These are phyloP conservation scores for Thalassiosira exigua DNA, from an alignment of 352 stramenopile species.

Conservation along the genomic window DNA sequence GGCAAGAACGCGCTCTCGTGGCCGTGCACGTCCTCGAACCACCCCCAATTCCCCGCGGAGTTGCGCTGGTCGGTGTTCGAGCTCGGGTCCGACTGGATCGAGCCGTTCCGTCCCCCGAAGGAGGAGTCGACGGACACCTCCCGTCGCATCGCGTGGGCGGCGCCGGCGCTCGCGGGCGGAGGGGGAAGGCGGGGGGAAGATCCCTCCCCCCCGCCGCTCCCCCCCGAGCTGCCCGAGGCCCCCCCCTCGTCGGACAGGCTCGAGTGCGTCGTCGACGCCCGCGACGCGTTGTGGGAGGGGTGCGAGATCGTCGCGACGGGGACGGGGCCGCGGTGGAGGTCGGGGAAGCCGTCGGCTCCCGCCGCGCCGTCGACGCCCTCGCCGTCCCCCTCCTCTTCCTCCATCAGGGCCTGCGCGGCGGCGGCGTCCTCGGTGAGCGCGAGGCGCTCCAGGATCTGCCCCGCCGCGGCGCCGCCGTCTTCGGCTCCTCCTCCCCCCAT, in stretches of 20 bases:
- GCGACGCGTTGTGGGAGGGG: too few species aligned
- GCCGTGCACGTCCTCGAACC: constrained; percentile 78
- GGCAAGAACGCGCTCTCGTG: constrained; percentile 2
- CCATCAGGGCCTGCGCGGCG: too few species aligned
- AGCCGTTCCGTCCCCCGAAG: not conserved
- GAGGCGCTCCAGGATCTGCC: not conserved
- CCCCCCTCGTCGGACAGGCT: not conserved
- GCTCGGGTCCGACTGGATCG: not conserved
- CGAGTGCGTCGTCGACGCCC: not conserved
- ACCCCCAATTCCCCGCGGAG: constrained; percentile 66
- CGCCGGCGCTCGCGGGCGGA: not conserved
- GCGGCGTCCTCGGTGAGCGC: too few species aligned
- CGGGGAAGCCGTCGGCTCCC: not conserved
- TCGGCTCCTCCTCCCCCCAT: constrained; percentile 17
- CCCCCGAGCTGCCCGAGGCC: not conserved
- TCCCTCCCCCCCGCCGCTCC: too few species aligned
- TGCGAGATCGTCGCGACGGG: not conserved
- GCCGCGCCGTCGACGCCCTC: constrained; percentile 1
- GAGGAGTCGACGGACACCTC: not conserved
- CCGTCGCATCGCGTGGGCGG: not conserved
- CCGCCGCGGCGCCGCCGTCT: not conserved
- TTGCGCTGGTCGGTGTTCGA: not conserved
- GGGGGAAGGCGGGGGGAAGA: not conserved
- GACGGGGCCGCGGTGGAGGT: not conserved
- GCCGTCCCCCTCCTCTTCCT: not conserved